Base-by-base conservation (phyloP, 805 yeast species). In the Hanseniaspora lachancei region DNA sequence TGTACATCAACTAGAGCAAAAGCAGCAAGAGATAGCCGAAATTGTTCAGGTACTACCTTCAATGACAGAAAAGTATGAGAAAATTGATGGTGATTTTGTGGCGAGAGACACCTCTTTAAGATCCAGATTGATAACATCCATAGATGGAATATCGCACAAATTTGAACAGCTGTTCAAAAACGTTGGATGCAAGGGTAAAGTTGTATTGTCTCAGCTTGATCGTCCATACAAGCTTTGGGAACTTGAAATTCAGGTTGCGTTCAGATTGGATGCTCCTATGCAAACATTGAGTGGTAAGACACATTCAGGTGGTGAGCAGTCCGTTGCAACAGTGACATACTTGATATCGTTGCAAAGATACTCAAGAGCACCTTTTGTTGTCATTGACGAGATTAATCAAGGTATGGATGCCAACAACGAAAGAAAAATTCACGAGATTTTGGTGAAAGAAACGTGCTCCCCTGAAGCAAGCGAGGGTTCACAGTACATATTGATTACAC, bases 401-500 rank as follows among this genome's bases (percentile, higher is more conserved):
- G 99, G 98, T 61, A 89, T 93, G 97, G 99, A 93, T 70, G 85
- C 95, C 13, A 79, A 79, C 58, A 93, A 93, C 64, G 98, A 93
- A 68, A 78, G 89, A 59, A 75, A 79, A 70, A 89, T 93, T 2
- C 96, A 91, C 66, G 77, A 79, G 59, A 79, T 86, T 59, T 81
- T 93, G 76, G 96, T 91, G 1, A 81, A 84, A 55, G 81, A 84
- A 48, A 91, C 97, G 0, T 86, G 96, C 64, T 69, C 71, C 4
- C 73, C 77, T 58, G 62, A 75, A 59, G 67, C 77, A 0, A 38
- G 15, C 13, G 50, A 53, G 34, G 56, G 56, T 38, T 80, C 95
- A 2, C 98, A 93, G 64, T 91, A 89, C 66, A 89, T 93, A 64
- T 73, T 93, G 64, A 86, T 93, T 42, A 93, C 97, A 0, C 98